Percentiles rank a stretch among this genome's conserved stretches.
Conservation (phyloP, 805 yeast species). For the Candida glaebosa region DNA sequence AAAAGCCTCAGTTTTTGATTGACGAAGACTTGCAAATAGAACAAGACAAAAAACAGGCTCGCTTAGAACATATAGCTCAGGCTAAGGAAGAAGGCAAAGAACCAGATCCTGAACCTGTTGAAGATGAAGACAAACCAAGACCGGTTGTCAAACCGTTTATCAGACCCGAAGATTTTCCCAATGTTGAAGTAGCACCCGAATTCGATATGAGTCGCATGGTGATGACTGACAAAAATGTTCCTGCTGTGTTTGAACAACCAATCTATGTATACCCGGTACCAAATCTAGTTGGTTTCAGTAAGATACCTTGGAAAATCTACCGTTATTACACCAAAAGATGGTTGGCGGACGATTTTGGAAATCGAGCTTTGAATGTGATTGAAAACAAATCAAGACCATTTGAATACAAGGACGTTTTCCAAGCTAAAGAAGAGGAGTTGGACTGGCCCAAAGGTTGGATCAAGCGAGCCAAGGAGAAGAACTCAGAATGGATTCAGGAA, state of each 20-base stretch:
- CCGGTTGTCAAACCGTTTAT: conserved; percentile 68
- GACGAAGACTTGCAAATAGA: conserved; percentile 15
- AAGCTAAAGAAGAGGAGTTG: conserved; percentile 60
- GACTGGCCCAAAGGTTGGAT: conserved; percentile 93
- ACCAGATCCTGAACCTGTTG: conserved; percentile 23
- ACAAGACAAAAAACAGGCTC: conserved; percentile 11
- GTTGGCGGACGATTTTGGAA: conserved; percentile 65
- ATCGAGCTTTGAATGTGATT: conserved; percentile 50
- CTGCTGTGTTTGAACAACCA: conserved; percentile 73
- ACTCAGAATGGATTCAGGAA: conserved; percentile 87
- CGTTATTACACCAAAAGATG: conserved; percentile 73
- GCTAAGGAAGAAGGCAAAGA: conserved; percentile 20
- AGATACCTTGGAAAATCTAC: conserved; percentile 70
- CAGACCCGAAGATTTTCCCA: conserved; percentile 51
- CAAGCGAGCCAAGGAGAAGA: conserved; percentile 62
- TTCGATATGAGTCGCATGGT: conserved; percentile 36
- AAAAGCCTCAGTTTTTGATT: conserved; percentile 25
- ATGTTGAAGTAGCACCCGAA: conserved; percentile 58
- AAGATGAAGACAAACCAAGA: conserved; percentile 16
- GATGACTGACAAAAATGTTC: conserved; percentile 37
- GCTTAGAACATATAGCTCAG: conserved; percentile 6
- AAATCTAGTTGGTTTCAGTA: conserved; percentile 73
- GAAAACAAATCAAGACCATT: conserved; percentile 54
- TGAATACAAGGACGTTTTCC: conserved; percentile 37
- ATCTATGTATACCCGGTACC: conserved; percentile 72